Evolutionary conservation across 352 stramenopile species (phyloP), one percentile per base, ranked within the genome.

Genomic region (Phytophthora constricta): DNA sequence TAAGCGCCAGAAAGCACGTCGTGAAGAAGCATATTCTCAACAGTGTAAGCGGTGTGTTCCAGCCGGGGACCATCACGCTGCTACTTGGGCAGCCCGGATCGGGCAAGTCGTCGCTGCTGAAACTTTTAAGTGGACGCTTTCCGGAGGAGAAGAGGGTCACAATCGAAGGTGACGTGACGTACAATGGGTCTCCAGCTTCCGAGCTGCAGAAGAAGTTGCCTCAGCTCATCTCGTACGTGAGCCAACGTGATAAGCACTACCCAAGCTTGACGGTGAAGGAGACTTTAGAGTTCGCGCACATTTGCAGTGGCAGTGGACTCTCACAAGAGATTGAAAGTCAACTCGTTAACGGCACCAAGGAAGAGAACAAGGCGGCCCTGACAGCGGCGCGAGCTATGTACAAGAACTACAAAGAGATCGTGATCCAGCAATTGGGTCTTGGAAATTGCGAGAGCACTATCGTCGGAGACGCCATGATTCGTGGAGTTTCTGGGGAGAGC

Each of bases 381-480:
- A 50, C 62, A 16, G 67, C 68, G 0, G 68, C 76, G 2, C 52
- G 61, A 7, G 66, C 56, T 14, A 55, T 83, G 25, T 73, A 74
- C 62, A 49, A 71, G 17, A 28, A 86, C 46, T 83, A 83, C 60
- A 72, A 77, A 4, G 74, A 86, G 26, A 77, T 88, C 31, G 74
- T 88, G 26, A 61, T 71, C 3, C 60, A 83, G 19, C 54, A 79
- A 28, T 66, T 86, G 16, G 86, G 86, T 0, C 81, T 93, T 27
- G 41, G 59, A 9, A 56, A 75, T 28, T 87, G 79, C 43, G 65
- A 86, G 64, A 43, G 90, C 59, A 91, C 83, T 23, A 70, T 91
- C 33, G 77, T 92, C 2, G 84, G 84, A 27, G 72, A 91, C 49
- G 68, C 62, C 3, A 73, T 91, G 50, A 51, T 82, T 11, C 74